These are phyloP conservation scores for Nakaseomyces glabratus DNA, from an alignment of 1,139 yeast species.

Conservation along the genomic window DNA sequence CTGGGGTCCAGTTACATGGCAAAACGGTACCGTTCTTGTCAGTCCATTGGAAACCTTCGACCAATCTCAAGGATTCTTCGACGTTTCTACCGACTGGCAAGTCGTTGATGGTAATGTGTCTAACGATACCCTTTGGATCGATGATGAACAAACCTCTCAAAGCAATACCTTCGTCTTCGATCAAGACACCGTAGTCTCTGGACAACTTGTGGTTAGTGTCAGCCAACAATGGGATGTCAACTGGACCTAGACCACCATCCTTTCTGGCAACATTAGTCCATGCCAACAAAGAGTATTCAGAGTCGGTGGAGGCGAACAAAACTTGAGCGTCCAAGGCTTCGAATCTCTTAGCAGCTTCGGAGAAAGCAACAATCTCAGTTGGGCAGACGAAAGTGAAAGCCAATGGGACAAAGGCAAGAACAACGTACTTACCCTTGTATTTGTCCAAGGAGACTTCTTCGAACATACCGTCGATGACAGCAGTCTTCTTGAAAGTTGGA, in stretches of 20 bases:
- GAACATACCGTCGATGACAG: slow-evolving; percentile 90
- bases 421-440: slow-evolving; percentile 96
- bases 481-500: slow-evolving; percentile 90
- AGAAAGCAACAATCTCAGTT: slow-evolving; percentile 96
- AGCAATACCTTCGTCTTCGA: slow-evolving; percentile 93
- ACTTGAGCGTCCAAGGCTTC: slow-evolving; percentile 80
- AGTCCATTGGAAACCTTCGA: slow-evolving; percentile 98
- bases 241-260: slow-evolving; percentile 97
- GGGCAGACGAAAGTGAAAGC: slow-evolving; percentile 99
- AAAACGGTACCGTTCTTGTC: slow-evolving; percentile 97
- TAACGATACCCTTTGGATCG: slow-evolving; percentile 87
- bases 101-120: slow-evolving; percentile 96
- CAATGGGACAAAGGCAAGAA: slow-evolving; percentile 93
- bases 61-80: slow-evolving; percentile 92
- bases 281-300: slow-evolving; percentile 93
- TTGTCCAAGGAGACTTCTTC: slow-evolving; percentile 91
- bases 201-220: slow-evolving; percentile 95
- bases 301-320: slow-evolving; percentile 94
- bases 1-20: slow-evolving; percentile 99
- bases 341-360: slow-evolving; percentile 88
- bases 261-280: slow-evolving; percentile 96
- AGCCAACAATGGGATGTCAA: slow-evolving; percentile 87
- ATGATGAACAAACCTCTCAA: slow-evolving; percentile 96
- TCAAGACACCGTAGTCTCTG: slow-evolving; percentile 91
- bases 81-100: slow-evolving; percentile 98